phyloP scores from a whole-genome alignment of 1,139 yeast genomes.

The Yamadazyma trypodendri region DNA sequence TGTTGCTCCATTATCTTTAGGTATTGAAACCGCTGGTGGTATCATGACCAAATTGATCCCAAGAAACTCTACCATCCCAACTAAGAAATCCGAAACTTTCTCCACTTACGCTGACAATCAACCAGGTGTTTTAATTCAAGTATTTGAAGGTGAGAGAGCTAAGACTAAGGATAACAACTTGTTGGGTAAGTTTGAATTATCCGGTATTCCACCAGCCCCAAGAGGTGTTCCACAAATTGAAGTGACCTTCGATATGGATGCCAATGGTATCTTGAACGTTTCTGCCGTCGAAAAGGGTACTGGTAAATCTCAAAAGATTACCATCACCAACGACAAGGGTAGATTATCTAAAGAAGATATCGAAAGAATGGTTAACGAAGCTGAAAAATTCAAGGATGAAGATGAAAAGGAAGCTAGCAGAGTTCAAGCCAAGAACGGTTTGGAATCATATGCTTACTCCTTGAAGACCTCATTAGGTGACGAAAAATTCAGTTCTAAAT shows the following conservation, averaged over 20 bases:
- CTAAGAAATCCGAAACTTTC: slow-evolving; percentile 99
- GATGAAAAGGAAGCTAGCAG: slow-evolving; percentile 48
- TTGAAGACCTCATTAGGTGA: slow-evolving; percentile 81
- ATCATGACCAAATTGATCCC: slow-evolving; percentile 99
- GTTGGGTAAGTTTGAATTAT: slow-evolving; percentile 99
- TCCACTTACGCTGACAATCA: slow-evolving; percentile 99
- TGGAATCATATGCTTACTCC: slow-evolving; percentile 89
- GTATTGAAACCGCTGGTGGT: slow-evolving; percentile 99
- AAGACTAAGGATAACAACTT: slow-evolving; percentile 99
- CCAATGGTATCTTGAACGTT: slow-evolving; percentile 98
- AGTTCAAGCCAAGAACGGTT: slow-evolving; percentile 73
- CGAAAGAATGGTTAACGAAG: slow-evolving; percentile 51
- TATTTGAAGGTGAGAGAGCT: slow-evolving; percentile 99
- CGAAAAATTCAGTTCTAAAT: slow-evolving; percentile 79
- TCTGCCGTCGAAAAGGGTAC: slow-evolving; percentile 95
- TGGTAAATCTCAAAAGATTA: slow-evolving; percentile 59
- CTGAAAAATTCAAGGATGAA: slow-evolving; percentile 52
- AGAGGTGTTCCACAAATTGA: slow-evolving; percentile 99
- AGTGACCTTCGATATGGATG: slow-evolving; percentile 99
- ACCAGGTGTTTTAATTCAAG: slow-evolving; percentile 99
- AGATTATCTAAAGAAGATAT: slow-evolving; percentile 53
- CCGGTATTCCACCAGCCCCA: slow-evolving; percentile 98
- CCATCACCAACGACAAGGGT: slow-evolving; percentile 52
- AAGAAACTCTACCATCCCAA: slow-evolving; percentile 99
- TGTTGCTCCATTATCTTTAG: slow-evolving; percentile 97